Evolutionary conservation across 2,329 filamentous ascomycete species (phyloP), one percentile per base, ranked within the genome.

Genomic region (Cercospora canescens): DNA sequence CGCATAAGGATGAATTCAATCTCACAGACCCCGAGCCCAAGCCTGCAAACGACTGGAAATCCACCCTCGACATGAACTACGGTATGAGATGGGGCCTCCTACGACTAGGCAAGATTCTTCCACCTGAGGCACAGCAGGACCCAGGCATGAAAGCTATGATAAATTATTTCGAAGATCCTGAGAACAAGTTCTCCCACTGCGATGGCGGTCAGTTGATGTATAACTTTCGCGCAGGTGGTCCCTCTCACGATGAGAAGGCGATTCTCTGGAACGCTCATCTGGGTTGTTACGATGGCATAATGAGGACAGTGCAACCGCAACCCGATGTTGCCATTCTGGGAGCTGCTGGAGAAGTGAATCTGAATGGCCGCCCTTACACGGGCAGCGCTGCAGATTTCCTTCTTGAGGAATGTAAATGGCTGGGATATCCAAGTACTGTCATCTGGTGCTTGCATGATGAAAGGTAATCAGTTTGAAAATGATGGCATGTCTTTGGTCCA

Each of bases 381-480:
- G 54, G 54, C 32, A 32, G 26, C 1, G 54, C 54, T 9, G n/a
- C 54, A 4, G 26, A 35, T 7, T 57, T 57, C 12, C 26, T 34
- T 24, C 11, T 35, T 2, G 54, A 57, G 9, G 32, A 32, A 16
- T 57, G 26, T 4, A 30, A 57, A 21, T 57, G 32, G 54, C 54
- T 57, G 1, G 32, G 32, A 8, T 30, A 1, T n/a, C 54, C 54
- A 6, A 34, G 35, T 6, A 32, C 16, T 11, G 32, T 57, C 16
- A 57, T 57, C 18, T 57, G 32, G 54, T 57, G 54, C 32, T 35
- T 57, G 26, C 54, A 63, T 5, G 61, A 63, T 14, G 61, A 63
- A 6, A 45, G 41, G 41, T 45, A 45, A 1, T 14, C 9, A 24
- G 3, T 14, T 45, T 11, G 3, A 2, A 14, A 5, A 45, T 6